phyloP scores from a whole-genome alignment of 345 rosid genomes.

The Abelmoschus esculentus region DNA sequence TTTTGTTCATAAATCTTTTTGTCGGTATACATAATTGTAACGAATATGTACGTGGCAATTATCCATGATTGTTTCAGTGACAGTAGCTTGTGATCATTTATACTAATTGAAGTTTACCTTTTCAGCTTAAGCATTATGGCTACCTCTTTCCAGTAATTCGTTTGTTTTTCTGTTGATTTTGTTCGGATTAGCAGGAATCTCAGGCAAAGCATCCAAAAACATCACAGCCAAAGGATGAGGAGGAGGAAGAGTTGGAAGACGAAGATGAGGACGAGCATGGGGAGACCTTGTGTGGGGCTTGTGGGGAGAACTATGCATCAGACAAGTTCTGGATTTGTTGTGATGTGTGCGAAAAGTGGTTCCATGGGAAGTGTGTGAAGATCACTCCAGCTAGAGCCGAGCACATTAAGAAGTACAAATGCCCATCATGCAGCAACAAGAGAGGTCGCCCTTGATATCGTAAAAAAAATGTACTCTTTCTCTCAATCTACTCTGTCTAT shows the following conservation, averaged over 20 bases:
- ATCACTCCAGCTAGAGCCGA: conserved; percentile 65
- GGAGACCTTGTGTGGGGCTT: conserved; percentile 54
- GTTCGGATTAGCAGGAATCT: conserved; percentile 20
- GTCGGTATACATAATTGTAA: not conserved
- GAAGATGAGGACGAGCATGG: conserved; percentile 58
- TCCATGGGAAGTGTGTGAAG: conserved; percentile 67
- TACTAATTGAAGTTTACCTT: too few relatives aligned
- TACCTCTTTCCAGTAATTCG: not conserved
- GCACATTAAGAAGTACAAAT: conserved; percentile 60
- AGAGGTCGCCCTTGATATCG: conserved; percentile 39
- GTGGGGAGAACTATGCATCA: conserved; percentile 62
- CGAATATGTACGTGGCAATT: not conserved
- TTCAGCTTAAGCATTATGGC: too few relatives aligned
- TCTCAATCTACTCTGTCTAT: too few relatives aligned
- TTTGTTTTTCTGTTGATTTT: not conserved
- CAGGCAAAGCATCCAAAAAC: conserved; percentile 35
- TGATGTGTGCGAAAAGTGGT: conserved; percentile 56
- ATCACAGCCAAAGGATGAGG: conserved; percentile 34
- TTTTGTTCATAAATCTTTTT: not conserved
- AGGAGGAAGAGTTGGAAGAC: conserved; percentile 43
- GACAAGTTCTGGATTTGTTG: too few relatives aligned
- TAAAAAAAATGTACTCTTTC: not conserved
- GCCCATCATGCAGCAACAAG: conserved; percentile 67
- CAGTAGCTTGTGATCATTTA: too few relatives aligned
- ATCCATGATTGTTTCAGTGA: not conserved